Conservation (phyloP, 2,329 filamentous ascomycete genomes). For the Claviceps monticola region DNA sequence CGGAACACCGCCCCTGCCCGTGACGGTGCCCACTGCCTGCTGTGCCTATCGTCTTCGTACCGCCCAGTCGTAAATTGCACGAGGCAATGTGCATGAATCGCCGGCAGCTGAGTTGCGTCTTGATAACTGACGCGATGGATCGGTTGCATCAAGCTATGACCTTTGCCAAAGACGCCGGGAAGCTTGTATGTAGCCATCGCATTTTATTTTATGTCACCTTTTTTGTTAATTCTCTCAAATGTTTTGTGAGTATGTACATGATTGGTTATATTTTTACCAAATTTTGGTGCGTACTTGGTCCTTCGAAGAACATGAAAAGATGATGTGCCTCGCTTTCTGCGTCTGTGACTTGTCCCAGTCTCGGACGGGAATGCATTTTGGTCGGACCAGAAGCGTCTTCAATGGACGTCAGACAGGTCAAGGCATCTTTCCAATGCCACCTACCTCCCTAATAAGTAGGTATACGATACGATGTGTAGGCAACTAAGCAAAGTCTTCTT, state of each 20-base stretch:
- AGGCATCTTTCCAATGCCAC: too few relatives aligned
- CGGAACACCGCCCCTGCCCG: too few relatives aligned
- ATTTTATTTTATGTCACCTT: neutral
- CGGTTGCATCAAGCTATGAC: neutral
- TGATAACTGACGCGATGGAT: constrained; percentile 5
- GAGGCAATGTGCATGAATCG: constrained; percentile 6
- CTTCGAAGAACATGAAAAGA: too few relatives aligned
- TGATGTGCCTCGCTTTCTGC: neutral
- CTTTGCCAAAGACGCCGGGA: neutral
- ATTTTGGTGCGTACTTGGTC: too few relatives aligned
- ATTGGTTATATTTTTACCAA: too few relatives aligned
- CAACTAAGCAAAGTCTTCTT: too few relatives aligned
- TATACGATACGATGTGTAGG: too few relatives aligned
- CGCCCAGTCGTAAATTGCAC: constrained; percentile 2
- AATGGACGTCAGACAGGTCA: too few relatives aligned
- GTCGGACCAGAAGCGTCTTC: neutral
- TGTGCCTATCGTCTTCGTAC: neutral
- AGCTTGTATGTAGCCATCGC: neutral
- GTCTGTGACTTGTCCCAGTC: neutral
- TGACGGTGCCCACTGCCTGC: too few relatives aligned
- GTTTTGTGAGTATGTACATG: too few relatives aligned
- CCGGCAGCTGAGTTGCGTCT: constrained; percentile 2
- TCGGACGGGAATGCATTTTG: neutral
- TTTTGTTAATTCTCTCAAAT: too few relatives aligned
- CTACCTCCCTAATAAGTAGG: too few relatives aligned